These are phyloP conservation scores for Durotheca rogersii DNA, from an alignment of 495 filamentous ascomycete genomes.

Conservation along the genomic window DNA sequence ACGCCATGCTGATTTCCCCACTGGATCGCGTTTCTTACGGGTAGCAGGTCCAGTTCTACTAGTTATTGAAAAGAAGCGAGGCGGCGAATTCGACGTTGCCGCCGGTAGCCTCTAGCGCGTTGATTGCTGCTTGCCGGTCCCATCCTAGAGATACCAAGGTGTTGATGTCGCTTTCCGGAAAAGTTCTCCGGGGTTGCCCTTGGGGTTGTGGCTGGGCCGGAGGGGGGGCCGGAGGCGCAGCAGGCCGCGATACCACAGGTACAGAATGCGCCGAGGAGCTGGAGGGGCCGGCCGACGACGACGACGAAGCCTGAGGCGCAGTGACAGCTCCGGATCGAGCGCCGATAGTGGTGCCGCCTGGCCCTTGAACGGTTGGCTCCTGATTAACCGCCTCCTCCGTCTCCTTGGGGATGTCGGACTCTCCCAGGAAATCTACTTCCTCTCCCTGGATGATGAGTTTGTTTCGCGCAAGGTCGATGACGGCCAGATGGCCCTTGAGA, in stretches of 20 bases:
- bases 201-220: conserved; percentile 36
- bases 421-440: conserved; percentile 85
- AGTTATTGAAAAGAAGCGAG: conserved; percentile 70
- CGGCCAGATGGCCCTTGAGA: conserved; percentile 90
- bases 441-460: conserved; percentile 83
- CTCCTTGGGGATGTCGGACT: conserved; percentile 87
- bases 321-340: conserved; percentile 80
- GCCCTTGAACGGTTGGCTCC: conserved; percentile 84
- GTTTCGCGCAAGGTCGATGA: conserved; percentile 79
- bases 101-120: conserved; percentile 75
- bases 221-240: conserved; percentile 39
- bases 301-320: conserved; percentile 45
- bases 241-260: conserved; percentile 31
- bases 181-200: conserved; percentile 38
- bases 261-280: conserved; percentile 13
- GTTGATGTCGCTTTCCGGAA: conserved; percentile 63
- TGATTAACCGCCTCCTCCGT: conserved; percentile 68
- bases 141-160: conserved; percentile 80
- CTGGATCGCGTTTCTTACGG: conserved; percentile 2
- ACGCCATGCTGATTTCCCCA: conserved; percentile 3
- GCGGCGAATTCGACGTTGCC: conserved; percentile 88
- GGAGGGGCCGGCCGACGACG: conserved; percentile 35
- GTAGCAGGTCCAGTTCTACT: background rate
- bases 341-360: conserved; percentile 82
- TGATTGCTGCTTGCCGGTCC: conserved; percentile 70